Evolutionary conservation across 2,329 filamentous ascomycete genomes (phyloP).

Genomic region (Colletotrichum sublineola): DNA sequence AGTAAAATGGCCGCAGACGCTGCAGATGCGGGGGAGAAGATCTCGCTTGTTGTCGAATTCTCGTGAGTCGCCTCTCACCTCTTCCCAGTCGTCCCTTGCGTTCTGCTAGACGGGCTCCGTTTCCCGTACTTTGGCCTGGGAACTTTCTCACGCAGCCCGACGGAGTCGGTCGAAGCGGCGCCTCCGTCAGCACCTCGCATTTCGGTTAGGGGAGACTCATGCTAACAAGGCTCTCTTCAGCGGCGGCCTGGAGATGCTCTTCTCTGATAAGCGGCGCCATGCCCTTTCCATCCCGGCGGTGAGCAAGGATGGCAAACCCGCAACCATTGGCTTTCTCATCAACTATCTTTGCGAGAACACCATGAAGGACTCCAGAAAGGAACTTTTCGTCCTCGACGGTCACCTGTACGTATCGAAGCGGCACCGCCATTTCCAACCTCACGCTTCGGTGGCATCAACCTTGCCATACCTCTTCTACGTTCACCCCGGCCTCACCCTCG

Average conservation of each 20-base stretch:
- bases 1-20: slow-evolving; percentile 28
- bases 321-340: slow-evolving; percentile 83
- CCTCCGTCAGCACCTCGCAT: slow-evolving; percentile 23
- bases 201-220: slow-evolving; percentile 17
- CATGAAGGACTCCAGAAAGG: slow-evolving; percentile 88
- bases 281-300: slow-evolving; percentile 75
- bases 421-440: slow-evolving; percentile 37
- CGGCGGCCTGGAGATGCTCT: slow-evolving; percentile 94
- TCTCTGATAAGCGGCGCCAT: slow-evolving; percentile 84
- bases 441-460: slow-evolving; percentile 26
- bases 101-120: slow-evolving; percentile 18
- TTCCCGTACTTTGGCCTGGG: not conserved
- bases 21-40: slow-evolving; percentile 47
- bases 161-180: slow-evolving; percentile 7
- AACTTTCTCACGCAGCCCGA: not conserved
- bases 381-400: slow-evolving; percentile 89
- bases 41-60: slow-evolving; percentile 81
- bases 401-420: slow-evolving; percentile 78
- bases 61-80: slow-evolving; percentile 55
- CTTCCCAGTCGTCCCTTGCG: not conserved
- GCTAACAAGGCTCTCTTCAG: slow-evolving; percentile 58
- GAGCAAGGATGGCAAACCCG: slow-evolving; percentile 69
- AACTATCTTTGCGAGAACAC: slow-evolving; percentile 81
- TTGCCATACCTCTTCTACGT: slow-evolving; percentile 39
- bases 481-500: slow-evolving; percentile 24